These are phyloP conservation scores for Quercus ilex DNA, from an alignment of 306 rosid genomes.

Conservation along the genomic window DNA sequence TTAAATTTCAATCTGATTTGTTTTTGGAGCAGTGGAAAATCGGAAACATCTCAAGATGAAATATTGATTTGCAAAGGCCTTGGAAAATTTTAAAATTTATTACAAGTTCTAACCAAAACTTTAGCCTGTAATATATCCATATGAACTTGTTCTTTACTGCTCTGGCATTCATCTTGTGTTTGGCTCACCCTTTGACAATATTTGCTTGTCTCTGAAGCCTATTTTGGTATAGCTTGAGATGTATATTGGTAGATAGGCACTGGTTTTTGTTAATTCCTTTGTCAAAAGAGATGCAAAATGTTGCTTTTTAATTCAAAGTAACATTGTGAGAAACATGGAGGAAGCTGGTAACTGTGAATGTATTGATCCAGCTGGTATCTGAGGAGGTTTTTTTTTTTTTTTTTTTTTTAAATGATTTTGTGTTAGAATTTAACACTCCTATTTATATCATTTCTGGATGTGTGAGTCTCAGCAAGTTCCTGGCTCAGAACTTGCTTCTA, in stretches of 20 bases:
- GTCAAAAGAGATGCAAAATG: background rate
- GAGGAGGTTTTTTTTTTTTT: background rate
- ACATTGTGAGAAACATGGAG: background rate
- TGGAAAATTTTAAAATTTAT: background rate
- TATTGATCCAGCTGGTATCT: background rate
- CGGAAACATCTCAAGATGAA: background rate
- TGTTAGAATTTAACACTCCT: background rate
- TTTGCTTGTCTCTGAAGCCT: background rate
- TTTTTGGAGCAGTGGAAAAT: background rate
- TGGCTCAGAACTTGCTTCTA: background rate
- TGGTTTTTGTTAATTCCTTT: background rate
- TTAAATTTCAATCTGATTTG: background rate
- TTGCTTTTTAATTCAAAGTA: background rate
- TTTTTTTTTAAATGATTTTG: background rate
- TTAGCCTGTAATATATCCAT: background rate
- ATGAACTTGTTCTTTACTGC: background rate
- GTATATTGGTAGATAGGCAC: background rate
- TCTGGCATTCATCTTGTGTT: background rate
- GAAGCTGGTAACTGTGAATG: background rate
- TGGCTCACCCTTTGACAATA: background rate
- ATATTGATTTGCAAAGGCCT: background rate
- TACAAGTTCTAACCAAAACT: background rate
- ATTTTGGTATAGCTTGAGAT: background rate
- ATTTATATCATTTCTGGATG: background rate
- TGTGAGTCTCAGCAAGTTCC: too few relatives aligned